Conservation (phyloP, 306 rosid genomes). For the Lupinus albus region DNA sequence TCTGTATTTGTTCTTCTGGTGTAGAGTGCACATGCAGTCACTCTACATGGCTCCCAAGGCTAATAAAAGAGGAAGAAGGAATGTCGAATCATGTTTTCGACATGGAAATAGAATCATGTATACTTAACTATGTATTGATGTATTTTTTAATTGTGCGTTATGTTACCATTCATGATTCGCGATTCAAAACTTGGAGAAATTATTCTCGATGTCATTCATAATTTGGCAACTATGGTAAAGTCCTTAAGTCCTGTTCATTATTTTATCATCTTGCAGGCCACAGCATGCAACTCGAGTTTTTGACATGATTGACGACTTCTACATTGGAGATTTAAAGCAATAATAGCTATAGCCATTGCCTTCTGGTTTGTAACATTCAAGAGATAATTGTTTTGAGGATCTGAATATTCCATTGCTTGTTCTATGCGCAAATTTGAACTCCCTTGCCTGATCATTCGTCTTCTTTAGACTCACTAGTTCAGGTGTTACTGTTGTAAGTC, state of each 20-base stretch:
- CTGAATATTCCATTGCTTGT: slow-evolving; percentile 29
- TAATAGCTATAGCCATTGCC: slow-evolving; percentile 31
- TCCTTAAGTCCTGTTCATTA: neutral
- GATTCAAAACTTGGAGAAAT: neutral
- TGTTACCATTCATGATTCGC: neutral
- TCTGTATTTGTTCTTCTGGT: neutral
- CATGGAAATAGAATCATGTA: too few species aligned
- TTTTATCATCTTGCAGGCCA: slow-evolving; percentile 57
- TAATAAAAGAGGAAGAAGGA: neutral
- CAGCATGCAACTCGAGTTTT: slow-evolving; percentile 92
- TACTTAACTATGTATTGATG: neutral
- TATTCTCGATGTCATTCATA: neutral
- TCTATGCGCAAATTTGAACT: slow-evolving; percentile 19
- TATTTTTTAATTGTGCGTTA: too few species aligned
- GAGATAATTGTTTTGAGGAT: slow-evolving; percentile 27
- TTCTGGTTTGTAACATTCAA: slow-evolving; percentile 16
- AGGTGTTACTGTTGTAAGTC: neutral
- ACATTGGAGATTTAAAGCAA: slow-evolving; percentile 68
- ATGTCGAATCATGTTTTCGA: too few species aligned
- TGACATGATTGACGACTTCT: slow-evolving; percentile 88
- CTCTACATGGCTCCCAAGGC: neutral
- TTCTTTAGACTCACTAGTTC: slow-evolving; percentile 26
- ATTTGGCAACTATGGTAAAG: neutral
- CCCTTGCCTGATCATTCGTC: slow-evolving; percentile 17
- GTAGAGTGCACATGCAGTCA: neutral